Conservation (phyloP, 2,329 filamentous ascomycete species). For the Periconia sp. region DNA sequence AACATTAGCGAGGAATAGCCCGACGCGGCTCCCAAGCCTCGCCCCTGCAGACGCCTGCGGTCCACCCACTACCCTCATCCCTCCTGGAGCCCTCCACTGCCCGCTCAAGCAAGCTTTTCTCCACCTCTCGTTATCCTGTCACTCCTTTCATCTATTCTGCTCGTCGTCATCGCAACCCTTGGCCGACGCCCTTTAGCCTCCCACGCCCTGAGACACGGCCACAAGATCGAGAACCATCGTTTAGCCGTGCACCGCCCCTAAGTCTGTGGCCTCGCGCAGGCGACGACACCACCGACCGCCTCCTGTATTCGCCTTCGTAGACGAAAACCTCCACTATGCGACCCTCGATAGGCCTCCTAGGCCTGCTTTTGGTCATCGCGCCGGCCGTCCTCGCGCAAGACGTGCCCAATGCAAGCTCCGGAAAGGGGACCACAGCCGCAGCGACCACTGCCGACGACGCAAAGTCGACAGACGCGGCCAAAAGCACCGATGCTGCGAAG, state of each 20-base stretch:
- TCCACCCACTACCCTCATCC: conserved; percentile 20
- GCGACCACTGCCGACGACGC: conserved; percentile 8
- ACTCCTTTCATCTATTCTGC: conserved; percentile 36
- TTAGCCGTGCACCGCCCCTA: conserved; percentile 31
- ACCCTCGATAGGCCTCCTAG: conserved; percentile 35
- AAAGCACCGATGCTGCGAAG: conserved; percentile 12
- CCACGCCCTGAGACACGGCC: conserved; percentile 27
- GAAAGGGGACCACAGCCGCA: conserved; percentile 35
- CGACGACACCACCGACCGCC: conserved; percentile 12
- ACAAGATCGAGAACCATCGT: conserved; percentile 18
- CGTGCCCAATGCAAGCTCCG: no score
- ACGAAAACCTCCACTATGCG: conserved; percentile 32
- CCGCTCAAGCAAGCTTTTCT: conserved; percentile 20
- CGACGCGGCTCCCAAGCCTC: conserved; percentile 11
- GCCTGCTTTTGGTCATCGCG: conserved; percentile 37
- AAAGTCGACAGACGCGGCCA: conserved; percentile 10
- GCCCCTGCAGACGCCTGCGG: conserved; percentile 26
- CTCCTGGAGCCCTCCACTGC: conserved; percentile 23
- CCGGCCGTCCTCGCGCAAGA: conserved; percentile 41
- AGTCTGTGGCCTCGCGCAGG: conserved; percentile 17
- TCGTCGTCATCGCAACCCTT: conserved; percentile 18
- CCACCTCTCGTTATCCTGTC: conserved; percentile 35
- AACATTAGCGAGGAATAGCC: conserved; percentile 6
- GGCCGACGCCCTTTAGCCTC: conserved; percentile 14
- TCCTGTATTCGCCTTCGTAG: conserved; percentile 16